phyloP scores from a whole-genome alignment of 305 asterid species.

The Fraxinus dipetala region DNA sequence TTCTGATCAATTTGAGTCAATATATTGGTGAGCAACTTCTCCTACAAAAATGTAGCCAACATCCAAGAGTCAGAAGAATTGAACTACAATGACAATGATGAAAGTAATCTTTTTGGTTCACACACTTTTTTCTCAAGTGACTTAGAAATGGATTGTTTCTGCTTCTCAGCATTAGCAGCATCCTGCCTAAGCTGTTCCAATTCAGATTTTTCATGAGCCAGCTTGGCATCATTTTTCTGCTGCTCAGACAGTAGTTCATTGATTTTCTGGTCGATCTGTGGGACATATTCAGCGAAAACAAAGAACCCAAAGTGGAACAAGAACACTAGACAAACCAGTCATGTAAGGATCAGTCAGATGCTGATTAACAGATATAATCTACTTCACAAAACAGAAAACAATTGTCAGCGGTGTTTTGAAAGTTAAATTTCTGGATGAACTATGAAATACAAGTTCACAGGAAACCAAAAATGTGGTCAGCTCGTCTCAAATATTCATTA shows the following conservation, averaged over 20 bases:
- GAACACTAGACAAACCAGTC: conserved; percentile 7
- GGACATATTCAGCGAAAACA: conserved; percentile 69
- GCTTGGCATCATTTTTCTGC: conserved; percentile 91
- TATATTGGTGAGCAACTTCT: conserved; percentile 74
- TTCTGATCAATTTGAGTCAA: conserved; percentile 83
- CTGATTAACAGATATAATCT: conserved; percentile 10
- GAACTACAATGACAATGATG: conserved; percentile 8
- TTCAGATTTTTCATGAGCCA: conserved; percentile 82
- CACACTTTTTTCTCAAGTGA: conserved; percentile 89
- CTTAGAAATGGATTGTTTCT: conserved; percentile 66
- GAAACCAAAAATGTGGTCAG: conserved; percentile 2
- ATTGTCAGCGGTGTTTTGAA: background rate
- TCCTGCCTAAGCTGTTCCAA: conserved; percentile 93
- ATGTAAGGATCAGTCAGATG: conserved; percentile 12
- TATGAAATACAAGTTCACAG: conserved; percentile 9
- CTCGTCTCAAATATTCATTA: background rate
- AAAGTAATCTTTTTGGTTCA: conserved; percentile 13
- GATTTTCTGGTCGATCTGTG: conserved; percentile 90
- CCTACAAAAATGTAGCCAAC: conserved; percentile 47
- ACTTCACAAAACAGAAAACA: background rate
- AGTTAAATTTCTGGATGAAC: conserved; percentile 2
- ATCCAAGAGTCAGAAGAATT: conserved; percentile 21
- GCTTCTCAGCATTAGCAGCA: conserved; percentile 63
- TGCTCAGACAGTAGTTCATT: conserved; percentile 91
- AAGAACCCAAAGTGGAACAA: conserved; percentile 24